Conservation (phyloP, 495 filamentous ascomycete species). For the Aspergillus campestris region DNA sequence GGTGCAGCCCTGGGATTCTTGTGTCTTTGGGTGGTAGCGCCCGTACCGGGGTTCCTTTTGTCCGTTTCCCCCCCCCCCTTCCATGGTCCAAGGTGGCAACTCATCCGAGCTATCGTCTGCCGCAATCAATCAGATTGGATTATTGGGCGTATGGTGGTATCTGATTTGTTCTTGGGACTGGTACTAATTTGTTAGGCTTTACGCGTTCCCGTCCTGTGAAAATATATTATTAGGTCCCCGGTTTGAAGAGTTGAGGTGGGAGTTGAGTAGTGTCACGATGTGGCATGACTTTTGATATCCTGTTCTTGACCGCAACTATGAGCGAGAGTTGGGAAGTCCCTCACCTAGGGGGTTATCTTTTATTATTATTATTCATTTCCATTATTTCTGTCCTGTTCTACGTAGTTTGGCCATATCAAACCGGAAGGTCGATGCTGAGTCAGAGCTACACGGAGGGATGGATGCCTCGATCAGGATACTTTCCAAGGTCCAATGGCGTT, state of each 20-base stretch:
- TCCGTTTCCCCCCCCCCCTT: too few relatives aligned
- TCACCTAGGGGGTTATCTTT: neutral
- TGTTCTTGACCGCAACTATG: neutral
- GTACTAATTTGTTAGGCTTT: too few relatives aligned
- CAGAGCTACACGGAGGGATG: neutral
- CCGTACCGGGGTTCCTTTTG: too few relatives aligned
- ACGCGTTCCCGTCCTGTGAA: neutral
- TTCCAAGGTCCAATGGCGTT: too few relatives aligned
- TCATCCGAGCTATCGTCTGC: conserved; percentile 10
- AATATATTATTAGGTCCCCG: neutral
- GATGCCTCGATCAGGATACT: neutral
- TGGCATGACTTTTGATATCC: neutral
- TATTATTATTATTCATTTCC: neutral
- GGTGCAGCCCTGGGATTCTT: conserved; percentile 8
- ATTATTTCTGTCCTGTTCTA: neutral
- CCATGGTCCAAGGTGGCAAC: conserved; percentile 10
- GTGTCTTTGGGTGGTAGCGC: too few relatives aligned
- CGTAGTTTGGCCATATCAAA: too few relatives aligned
- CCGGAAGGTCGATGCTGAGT: neutral
- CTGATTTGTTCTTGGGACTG: too few relatives aligned
- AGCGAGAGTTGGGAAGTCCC: neutral
- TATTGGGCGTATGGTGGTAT: too few relatives aligned
- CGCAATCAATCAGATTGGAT: too few relatives aligned
- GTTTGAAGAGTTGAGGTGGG: neutral
- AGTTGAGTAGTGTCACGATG: neutral